Evolutionary conservation across 1,284 basidiomycete genomes (phyloP), one percentile per base, ranked within the genome.

Genomic region (Pyrrhoderma noxium): DNA sequence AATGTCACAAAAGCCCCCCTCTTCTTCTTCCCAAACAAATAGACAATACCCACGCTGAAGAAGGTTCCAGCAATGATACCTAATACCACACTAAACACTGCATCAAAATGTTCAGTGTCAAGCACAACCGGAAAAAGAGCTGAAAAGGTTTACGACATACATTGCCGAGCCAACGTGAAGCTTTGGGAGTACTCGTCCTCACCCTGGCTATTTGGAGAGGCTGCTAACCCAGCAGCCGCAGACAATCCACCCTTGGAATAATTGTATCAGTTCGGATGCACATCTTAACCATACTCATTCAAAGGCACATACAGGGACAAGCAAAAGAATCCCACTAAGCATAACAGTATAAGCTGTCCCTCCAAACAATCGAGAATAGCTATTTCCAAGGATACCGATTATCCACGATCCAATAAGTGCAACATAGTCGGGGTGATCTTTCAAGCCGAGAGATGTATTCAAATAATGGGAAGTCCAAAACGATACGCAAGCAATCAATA

Each of bases 271-370:
- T n/a, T n/a, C n/a, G n/a, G n/a, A n/a, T n/a, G n/a, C n/a, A n/a
- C n/a, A n/a, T n/a, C n/a, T n/a, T n/a, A n/a, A n/a, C n/a, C n/a
- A n/a, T n/a, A n/a, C n/a, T n/a, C 35, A 37, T 52, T 23, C 11
- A 16, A 37, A 37, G 11, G 16, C 11, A 63, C 80, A 62, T 64
- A 89, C 85, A 48, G 88, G 88, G 9, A 92, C 88, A 27, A 92
- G 71, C 66, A 91, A 91, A 49, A 91, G 69, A 14, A 93, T 85
- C 22, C 89, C 86, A 2, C 88, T 87, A n/a, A 90, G 86, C 85
- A 89, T 92, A 13, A 86, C 81, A 0, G 89, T 91, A 65, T 93
- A 93, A 2, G 90, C 88, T 3, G 84, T 85, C 45, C 88, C 90
- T 23, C 81, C 77, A 58, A 85, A 76, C 31, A 89, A 64, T 40